Evolutionary conservation across 2,329 filamentous ascomycete species (phyloP).

Genomic region (Ophiostoma piceae): DNA sequence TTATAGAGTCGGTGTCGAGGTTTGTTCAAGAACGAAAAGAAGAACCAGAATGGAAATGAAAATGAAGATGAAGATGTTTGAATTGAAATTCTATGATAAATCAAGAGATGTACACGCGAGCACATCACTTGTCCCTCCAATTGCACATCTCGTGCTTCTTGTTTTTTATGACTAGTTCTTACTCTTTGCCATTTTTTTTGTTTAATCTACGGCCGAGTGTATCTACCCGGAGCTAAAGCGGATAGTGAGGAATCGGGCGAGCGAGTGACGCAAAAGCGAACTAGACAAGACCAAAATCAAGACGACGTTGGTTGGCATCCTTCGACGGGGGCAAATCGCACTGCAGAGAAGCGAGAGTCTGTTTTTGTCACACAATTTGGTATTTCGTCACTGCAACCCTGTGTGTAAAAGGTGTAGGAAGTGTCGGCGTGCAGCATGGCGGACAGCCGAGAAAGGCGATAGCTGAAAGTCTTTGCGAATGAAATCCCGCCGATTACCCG

Average conservation of each 20-base stretch:
- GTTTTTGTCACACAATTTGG: not conserved
- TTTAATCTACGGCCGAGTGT: not conserved
- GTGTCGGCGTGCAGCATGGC: not conserved
- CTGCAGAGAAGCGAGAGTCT: not conserved
- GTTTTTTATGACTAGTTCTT: not conserved
- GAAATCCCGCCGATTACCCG: not conserved
- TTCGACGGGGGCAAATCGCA: not conserved
- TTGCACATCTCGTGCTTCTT: not conserved
- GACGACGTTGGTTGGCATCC: not conserved
- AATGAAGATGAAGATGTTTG: not conserved
- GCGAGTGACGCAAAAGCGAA: not conserved
- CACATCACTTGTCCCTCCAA: not conserved
- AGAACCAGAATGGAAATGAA: not conserved
- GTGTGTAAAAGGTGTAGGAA: not conserved
- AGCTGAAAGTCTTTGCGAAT: not conserved
- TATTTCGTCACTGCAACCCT: not conserved
- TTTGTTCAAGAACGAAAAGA: not conserved
- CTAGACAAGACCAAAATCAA: slow-evolving; percentile 5
- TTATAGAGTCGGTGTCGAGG: not conserved
- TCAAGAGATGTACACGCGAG: not conserved
- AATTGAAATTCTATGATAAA: not conserved
- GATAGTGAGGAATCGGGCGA: not conserved
- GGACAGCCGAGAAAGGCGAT: not conserved
- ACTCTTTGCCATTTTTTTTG: not conserved
- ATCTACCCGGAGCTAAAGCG: not conserved